phyloP scores from a whole-genome alignment of 2,329 filamentous ascomycete genomes.

The Fusarium decemcellulare region DNA sequence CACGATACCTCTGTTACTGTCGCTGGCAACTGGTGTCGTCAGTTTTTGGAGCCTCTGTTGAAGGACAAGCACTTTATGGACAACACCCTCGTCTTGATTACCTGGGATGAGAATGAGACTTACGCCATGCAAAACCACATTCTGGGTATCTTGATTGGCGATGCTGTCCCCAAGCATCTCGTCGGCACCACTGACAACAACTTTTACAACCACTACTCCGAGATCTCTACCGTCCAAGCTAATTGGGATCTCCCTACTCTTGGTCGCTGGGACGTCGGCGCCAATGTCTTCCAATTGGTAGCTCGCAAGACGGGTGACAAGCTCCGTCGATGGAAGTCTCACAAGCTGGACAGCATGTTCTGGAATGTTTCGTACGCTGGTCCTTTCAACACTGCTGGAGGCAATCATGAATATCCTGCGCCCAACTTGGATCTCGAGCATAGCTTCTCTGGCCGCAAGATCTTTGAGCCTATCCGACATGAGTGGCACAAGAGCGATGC shows the following conservation, averaged over 20 bases:
- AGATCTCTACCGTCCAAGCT: constrained; percentile 75
- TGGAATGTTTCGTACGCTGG: constrained; percentile 71
- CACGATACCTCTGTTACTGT: constrained; percentile 81
- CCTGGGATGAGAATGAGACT: constrained; percentile 84
- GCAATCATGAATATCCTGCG: constrained; percentile 54
- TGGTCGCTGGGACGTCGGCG: constrained; percentile 79
- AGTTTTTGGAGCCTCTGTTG: constrained; percentile 80
- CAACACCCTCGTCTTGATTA: constrained; percentile 81
- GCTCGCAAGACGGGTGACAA: constrained; percentile 72
- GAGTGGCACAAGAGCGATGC: constrained; percentile 55
- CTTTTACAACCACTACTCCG: constrained; percentile 82
- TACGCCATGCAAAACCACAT: constrained; percentile 79
- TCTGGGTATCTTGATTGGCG: constrained; percentile 80
- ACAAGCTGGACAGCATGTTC: constrained; percentile 58
- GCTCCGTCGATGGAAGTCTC: constrained; percentile 55
- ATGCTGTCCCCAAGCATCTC: constrained; percentile 76
- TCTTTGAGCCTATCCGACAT: constrained; percentile 56
- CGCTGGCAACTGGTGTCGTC: constrained; percentile 77
- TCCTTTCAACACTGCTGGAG: constrained; percentile 55
- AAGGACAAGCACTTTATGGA: constrained; percentile 79
- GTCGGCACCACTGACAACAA: constrained; percentile 77
- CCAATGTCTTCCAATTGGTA: constrained; percentile 77
- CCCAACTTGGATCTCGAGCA: constrained; percentile 57
- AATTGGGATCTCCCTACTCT: constrained; percentile 81
- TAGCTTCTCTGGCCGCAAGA: constrained; percentile 49